Conservation (phyloP, 1,284 basidiomycete species). For the Termitomyces sp. region DNA sequence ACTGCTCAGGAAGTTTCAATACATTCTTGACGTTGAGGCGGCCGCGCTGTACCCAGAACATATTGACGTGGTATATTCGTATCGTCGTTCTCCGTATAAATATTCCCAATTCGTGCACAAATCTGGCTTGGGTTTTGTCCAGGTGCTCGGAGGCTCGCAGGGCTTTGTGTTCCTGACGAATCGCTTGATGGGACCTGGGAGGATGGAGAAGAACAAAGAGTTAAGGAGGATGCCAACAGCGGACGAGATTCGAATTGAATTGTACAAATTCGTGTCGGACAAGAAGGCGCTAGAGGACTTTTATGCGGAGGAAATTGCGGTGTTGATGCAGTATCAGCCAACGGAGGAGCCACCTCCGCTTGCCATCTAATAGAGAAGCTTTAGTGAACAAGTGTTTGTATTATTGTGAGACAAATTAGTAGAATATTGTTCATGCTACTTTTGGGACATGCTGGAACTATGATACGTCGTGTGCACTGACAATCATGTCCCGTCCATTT, state of each 20-base stretch:
- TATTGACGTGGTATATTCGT: constrained; percentile 86
- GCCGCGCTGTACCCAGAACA: constrained; percentile 69
- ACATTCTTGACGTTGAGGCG: constrained; percentile 86
- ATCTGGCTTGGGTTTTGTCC: constrained; percentile 82
- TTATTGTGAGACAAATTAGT: background rate
- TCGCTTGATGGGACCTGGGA: constrained; percentile 66
- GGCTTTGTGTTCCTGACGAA: constrained; percentile 90
- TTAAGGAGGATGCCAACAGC: constrained; percentile 47
- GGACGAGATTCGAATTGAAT: constrained; percentile 54
- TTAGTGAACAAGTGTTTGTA: background rate
- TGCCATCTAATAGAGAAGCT: background rate
- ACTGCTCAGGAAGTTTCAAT: constrained; percentile 71
- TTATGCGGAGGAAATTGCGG: constrained; percentile 68
- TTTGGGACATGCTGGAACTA: constrained; percentile 27
- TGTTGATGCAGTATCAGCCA: constrained; percentile 32
- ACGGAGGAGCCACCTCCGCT: constrained; percentile 64
- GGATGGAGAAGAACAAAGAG: constrained; percentile 55
- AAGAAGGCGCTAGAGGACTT: constrained; percentile 50
- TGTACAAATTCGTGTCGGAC: constrained; percentile 69
- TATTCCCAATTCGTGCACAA: constrained; percentile 89
- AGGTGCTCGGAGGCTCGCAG: constrained; percentile 71
- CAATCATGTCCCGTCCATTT: constrained; percentile 71
- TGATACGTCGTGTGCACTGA: constrained; percentile 65
- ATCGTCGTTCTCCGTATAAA: constrained; percentile 71
- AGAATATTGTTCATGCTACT: background rate